Conservation (phyloP, 495 filamentous ascomycete genomes). For the Podospora bellae-mahoneyi region DNA sequence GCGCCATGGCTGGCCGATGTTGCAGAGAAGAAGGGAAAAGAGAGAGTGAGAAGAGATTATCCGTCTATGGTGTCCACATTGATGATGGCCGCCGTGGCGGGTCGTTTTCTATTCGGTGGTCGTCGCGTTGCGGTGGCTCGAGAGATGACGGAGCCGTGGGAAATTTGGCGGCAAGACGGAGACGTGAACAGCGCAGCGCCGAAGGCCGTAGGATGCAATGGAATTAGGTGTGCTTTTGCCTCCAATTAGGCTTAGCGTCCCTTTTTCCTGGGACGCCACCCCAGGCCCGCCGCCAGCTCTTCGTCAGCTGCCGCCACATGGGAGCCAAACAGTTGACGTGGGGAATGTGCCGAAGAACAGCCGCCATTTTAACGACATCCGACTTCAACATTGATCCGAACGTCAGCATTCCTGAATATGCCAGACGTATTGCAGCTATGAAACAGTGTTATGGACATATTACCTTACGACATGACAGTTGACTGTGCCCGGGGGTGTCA, state of each 20-base stretch:
- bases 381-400: background rate
- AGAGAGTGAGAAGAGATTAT: background rate
- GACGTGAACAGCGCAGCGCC: background rate
- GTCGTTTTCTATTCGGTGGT: background rate
- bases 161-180: background rate
- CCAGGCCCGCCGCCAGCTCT: background rate
- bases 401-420: too few relatives aligned
- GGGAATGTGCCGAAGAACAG: background rate
- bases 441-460: too few relatives aligned
- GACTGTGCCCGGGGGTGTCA: too few relatives aligned
- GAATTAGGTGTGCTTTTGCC: conserved; percentile 10
- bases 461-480: too few relatives aligned
- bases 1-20: conserved; percentile 40
- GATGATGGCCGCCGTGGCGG: conserved; percentile 10
- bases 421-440: too few relatives aligned
- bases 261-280: conserved; percentile 5
- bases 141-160: background rate
- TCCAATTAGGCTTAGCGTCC: conserved; percentile 8
- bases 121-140: background rate
- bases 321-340: background rate
- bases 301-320: conserved; percentile 10
- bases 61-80: conserved; percentile 24
- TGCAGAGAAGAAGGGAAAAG: background rate
- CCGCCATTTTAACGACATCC: background rate
- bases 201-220: background rate